Base-by-base conservation (phyloP, 345 rosid genomes). In the Mangifera indica region DNA sequence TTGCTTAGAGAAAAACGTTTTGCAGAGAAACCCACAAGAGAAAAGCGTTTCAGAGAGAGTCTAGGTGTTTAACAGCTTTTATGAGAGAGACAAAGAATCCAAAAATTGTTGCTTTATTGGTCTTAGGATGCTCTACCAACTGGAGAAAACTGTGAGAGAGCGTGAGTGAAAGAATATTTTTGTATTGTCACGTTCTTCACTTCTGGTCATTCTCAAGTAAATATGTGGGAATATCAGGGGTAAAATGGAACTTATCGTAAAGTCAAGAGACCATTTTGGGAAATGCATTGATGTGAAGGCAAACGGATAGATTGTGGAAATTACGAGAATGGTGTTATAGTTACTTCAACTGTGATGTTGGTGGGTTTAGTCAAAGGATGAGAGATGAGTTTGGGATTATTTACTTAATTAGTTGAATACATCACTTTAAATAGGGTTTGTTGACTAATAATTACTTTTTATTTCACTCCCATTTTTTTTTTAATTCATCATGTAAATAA, bases 1-100 rank as follows among this genome's bases (percentile, higher is more conserved):
- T 63, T 62, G 40, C 2, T 5, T 13, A n/a, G 29, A 63, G 7
- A 69, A 21, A 67, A 69, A 4, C 67, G 71, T 53, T 57, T 69
- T 69, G 80, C 72, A 78, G 75, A 71, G 59, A 84, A 69, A 60
- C n/a, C 54, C 55, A 64, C 51, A 56, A 42, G 55, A n/a, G 54
- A 34, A 56, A 51, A 71, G 67, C 58, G 49, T 14, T 74, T 63
- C n/a, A 10, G 70, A 70, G 42, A 60, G 51, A 57, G 65, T 32
- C 40, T 9, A 20, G 2, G 70, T 10, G 37, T 8, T 1, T 37
- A 42, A 45, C 14, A 4, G 26, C 3, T 46, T 45, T 18, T 24
- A 46, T 8, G 32, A 40, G 67, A 70, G 56, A 57, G 40, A 55
- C 44, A 63, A 12, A 65, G 71, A 57, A 65, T 73, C 71, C 76